Base-by-base conservation (phyloP, 371 early-diverging fungal species). In the Chytridium lagenaria region DNA sequence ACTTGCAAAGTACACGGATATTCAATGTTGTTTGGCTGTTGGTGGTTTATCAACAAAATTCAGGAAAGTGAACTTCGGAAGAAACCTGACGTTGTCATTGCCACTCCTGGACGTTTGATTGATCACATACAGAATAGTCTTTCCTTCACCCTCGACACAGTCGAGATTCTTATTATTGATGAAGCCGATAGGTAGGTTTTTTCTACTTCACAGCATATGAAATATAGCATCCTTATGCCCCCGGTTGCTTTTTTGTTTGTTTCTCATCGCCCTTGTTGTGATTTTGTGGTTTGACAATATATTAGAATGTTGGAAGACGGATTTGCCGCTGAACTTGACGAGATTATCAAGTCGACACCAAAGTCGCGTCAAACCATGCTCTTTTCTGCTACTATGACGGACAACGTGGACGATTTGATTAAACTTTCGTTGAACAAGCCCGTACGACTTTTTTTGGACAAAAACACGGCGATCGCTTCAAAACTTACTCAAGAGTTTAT, bases 361-460 rank as follows among this genome's bases (percentile, higher is more conserved):
- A 86, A 87, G 57, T 87, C 91, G 28, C 89, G 99, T 73, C 99
- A 99, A 80, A 98, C 99, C 0, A 94, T 99, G 93, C 90, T 99
- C 57, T 99, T 99, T 87, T 97, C 97, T 50, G 99, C 99, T 22
- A 99, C 99, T n/a, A 99, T 99, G 99, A 99, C 99, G 1, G 97
- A 96, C 79, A 97, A 98, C 76, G 97, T 98, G 36, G 96, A 97
- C 79, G 91, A 97, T 76, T 87, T 99, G 65, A 91, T 97, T 59
- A 92, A 95, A 50, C 88, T 98, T 81, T 97, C 98, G 0, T 86
- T 98, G 64, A 89, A 93, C 66, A 84, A 90, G 26, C 99, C 98
- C 36, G 93, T 94, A 2, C 89, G 95, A 44, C 86, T 97, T n/a
- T 94, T 95, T 80, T 88, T 98, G 31, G 95, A 98, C 80, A 80